Percentiles rank a stretch among this genome's conserved stretches.
phyloP scores from a whole-genome alignment of 2,329 filamentous ascomycete genomes.

The Ophiostoma novo-ulmi region DNA sequence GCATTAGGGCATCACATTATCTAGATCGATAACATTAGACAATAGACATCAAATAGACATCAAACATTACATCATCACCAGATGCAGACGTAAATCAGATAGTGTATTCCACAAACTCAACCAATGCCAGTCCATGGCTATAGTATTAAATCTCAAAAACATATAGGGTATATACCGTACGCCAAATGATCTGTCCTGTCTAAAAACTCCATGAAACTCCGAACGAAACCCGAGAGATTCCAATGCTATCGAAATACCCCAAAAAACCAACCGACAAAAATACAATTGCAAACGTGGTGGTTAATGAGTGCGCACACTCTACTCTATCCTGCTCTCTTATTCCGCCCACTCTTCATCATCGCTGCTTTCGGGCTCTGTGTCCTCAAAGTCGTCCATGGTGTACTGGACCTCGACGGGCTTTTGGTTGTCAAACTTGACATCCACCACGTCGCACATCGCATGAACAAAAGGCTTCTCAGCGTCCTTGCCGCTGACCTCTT shows the following conservation, averaged over 20 bases:
- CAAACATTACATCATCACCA: no score
- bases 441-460: slow-evolving; percentile 64
- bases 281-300: not conserved
- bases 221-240: not conserved
- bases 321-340: not conserved
- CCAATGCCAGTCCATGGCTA: not conserved
- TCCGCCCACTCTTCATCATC: slow-evolving; percentile 51
- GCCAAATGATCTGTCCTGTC: not conserved
- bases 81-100: no score
- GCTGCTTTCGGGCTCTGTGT: slow-evolving; percentile 44
- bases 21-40: not conserved
- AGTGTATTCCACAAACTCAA: not conserved
- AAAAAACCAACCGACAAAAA: not conserved
- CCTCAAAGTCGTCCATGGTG: slow-evolving; percentile 66
- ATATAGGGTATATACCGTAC: not conserved
- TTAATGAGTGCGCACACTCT: not conserved
- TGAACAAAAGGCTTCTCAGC: slow-evolving; percentile 46
- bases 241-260: not conserved
- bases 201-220: not conserved
- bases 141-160: not conserved
- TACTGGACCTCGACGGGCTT: slow-evolving; percentile 64
- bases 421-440: slow-evolving; percentile 70
- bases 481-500: not conserved
- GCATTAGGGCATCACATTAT: not conserved
- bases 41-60: no score